Evolutionary conservation across 2,329 filamentous ascomycete genomes (phyloP), one percentile per base, ranked within the genome.

Genomic region (Penicillium capsulatum): DNA sequence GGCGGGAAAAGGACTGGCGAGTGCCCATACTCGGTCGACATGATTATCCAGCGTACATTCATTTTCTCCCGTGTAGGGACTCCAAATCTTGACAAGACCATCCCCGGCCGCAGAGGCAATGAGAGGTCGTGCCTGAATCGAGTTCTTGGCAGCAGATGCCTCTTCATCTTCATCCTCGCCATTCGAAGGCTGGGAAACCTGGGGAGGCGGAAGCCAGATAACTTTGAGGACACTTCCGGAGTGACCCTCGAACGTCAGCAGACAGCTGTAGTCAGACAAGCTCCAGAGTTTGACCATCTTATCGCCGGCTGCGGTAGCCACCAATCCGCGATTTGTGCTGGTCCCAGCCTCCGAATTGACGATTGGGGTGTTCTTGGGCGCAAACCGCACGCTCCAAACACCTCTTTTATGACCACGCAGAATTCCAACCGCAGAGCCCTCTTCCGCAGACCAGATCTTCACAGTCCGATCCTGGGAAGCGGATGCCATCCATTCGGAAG

Each of bases 231-330:
- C 86, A 55, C 86, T 95, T 68, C 97, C 94, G 4, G 89, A 91
- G 65, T 98, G 92, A 0, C 92, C 92, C 66, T 98, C 94, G 40
- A 97, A 92, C 0, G 92, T 97, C 41, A 91, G 76, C 31, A 98
- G 71, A 65, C 92, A 98, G 50, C 81, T 87, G 67, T 96, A 98
- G 65, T 95, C 90, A 2, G 83, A 77, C 46, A 98, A 72, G 61
- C 80, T 96, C 94, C 94, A 98, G 7, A 98, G 76, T 64, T 94
- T 94, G 57, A 97, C 79, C 0, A 88, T 97, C 68, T 96, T 96
- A 66, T 98, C 92, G 58, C 91, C 92, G 53, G 87, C 94, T 24
- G 89, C 92, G 0, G 92, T 97, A 17, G 94, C 76, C 9, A 95
- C 73, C 31, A 95, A 75, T 2, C 91, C 91, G 60, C 87, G 87